Percentiles rank a stretch among this genome's conserved stretches.
Conservation (phyloP, 371 early-diverging fungal species). For the Mortierella sp. region DNA sequence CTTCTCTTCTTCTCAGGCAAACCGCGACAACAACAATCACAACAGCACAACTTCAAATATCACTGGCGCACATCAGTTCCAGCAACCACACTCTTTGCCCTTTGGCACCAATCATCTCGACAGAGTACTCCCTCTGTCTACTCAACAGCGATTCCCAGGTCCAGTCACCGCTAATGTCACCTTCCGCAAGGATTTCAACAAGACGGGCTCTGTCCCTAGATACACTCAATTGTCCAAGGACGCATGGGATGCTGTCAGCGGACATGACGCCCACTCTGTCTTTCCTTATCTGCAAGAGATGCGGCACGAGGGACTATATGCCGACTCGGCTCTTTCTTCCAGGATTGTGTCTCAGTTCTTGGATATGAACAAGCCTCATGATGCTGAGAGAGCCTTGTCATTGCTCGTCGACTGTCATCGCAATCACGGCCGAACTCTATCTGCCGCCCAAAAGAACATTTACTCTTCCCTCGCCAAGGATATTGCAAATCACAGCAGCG, state of each 20-base stretch:
- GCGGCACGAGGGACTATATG: constrained; percentile 39
- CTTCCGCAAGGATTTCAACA: constrained; percentile 16
- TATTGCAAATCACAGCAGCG: constrained; percentile 53
- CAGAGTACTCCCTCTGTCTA: constrained; percentile 8
- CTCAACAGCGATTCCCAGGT: constrained; percentile 26
- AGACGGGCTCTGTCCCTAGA: constrained; percentile 8
- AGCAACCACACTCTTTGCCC: neutral
- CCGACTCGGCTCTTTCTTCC: constrained; percentile 41
- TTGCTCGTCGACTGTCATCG: constrained; percentile 51
- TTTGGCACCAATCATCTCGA: constrained; percentile 3
- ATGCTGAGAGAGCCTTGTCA: constrained; percentile 50
- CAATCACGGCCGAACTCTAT: constrained; percentile 32
- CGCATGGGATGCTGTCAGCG: constrained; percentile 46
- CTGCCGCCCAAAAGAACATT: constrained; percentile 32
- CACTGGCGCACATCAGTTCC: constrained; percentile 24
- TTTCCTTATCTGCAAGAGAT: constrained; percentile 50
- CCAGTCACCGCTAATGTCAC: constrained; percentile 16
- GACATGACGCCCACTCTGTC: constrained; percentile 43
- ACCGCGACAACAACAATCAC: constrained; percentile 44
- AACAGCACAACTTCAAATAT: constrained; percentile 12
- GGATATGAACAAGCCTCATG: constrained; percentile 43
- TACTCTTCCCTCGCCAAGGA: constrained; percentile 49
- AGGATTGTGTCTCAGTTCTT: constrained; percentile 46
- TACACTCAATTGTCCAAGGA: constrained; percentile 32
- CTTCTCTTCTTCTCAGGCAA: constrained; percentile 51